Base-by-base conservation (phyloP, 345 rosid genomes). In the Carallia pectinifolia region DNA sequence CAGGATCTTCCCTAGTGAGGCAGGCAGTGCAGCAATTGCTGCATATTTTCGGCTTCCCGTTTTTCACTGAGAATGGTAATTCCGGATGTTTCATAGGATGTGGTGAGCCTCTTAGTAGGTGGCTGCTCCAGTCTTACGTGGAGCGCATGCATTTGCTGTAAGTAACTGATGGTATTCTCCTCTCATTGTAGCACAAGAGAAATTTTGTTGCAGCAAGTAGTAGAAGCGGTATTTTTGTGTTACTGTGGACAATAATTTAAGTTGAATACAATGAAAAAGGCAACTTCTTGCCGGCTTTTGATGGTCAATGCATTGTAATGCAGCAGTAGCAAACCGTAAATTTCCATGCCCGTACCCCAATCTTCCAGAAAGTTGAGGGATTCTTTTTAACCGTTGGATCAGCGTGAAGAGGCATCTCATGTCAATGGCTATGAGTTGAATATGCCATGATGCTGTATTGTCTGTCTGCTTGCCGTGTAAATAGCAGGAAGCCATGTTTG, bases 71-170 rank as follows among this genome's bases (percentile, higher is more conserved):
- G 81, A 88, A 85, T 37, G 93, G 96, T 18, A 93, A 93, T 72
- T 85, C 97, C 0, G 93, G 97, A 12, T 94, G 98, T 71, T 91
- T 91, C 71, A 83, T 94, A 16, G 96, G 98, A 44, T 76, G 90
- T n/a, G 96, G 95, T 3, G 93, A 94, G 84, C 76, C 97, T 12
- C 91, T 88, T 18, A 87, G 77, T 65, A 74, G 76, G 53, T 94
- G 97, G 95, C 73, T 94, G 79, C 86, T 81, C 50, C 90, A 91
- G 78, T 89, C 97, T 7, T 86, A 84, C 17, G 95, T 88, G 73
- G 96, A 93, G 69, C 82, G 96, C 78, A 93, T 93, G 98, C 97
- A 91, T 87, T 76, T 93, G 68, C 80, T 93, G 61, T 89, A 81
- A 84, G 67, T 76, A 36, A 68, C 53, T 23, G 12, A 2, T 47